These are phyloP conservation scores for Allium sativum DNA, from an alignment of 106 monocot species.

Conservation along the genomic window DNA sequence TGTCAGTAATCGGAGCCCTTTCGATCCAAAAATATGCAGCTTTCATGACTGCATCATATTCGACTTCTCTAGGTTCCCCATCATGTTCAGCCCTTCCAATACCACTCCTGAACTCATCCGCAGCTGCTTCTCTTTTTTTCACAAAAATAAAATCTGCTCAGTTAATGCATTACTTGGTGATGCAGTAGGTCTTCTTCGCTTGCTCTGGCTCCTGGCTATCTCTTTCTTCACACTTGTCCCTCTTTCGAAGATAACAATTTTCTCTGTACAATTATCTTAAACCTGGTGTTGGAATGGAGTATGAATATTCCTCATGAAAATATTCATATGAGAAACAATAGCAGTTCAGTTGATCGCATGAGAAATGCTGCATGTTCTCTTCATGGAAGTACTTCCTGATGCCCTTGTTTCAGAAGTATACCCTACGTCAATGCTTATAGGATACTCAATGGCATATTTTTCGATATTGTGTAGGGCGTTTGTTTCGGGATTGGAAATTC, in stretches of 20 bases:
- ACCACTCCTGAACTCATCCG: conserved; percentile 55
- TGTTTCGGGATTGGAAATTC: no score
- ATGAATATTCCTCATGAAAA: no score
- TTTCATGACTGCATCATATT: conserved; percentile 86
- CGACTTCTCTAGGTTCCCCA: conserved; percentile 51
- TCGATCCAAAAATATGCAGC: conserved; percentile 73
- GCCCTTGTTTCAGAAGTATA: no score
- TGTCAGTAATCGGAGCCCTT: conserved; percentile 72
- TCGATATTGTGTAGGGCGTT: no score
- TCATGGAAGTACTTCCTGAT: no score
- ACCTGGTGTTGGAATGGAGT: no score
- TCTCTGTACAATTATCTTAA: no score
- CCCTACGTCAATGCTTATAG: no score
- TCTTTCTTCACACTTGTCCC: conserved; percentile 62
- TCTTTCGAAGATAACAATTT: conserved; percentile 77
- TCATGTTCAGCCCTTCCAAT: conserved; percentile 42
- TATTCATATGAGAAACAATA: no score
- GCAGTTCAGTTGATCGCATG: no score
- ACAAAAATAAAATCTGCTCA: conserved; percentile 27
- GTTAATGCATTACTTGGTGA: conserved; percentile 54
- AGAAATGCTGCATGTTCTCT: no score
- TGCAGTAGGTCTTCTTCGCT: conserved; percentile 23
- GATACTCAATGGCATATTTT: no score
- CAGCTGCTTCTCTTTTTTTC: conserved; percentile 71
- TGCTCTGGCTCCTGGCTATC: conserved; percentile 44